Evolutionary conservation across 805 yeast genomes (phyloP).

Genomic region (Metschnikowia lochheadii): DNA sequence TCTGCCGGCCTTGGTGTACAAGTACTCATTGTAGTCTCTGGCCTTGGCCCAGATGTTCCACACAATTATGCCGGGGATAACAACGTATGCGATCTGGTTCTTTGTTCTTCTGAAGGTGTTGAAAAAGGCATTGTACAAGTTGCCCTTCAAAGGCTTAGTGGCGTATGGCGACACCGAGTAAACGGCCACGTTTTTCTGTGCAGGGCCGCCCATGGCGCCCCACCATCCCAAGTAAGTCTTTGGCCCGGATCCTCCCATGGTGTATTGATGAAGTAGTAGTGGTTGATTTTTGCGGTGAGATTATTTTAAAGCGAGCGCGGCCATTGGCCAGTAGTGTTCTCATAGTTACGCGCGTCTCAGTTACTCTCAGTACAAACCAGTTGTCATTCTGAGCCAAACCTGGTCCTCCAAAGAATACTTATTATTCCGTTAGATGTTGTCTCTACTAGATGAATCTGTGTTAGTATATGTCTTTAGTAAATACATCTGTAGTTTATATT

Average conservation of each 20-base stretch:
- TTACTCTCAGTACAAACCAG: not conserved
- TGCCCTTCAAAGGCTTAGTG: conserved; percentile 86
- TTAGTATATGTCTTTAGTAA: too few species aligned
- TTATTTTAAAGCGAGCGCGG: conserved; percentile 12
- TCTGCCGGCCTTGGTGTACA: conserved; percentile 97
- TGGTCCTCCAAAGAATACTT: too few species aligned
- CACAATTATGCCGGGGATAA: conserved; percentile 72
- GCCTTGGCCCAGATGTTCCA: conserved; percentile 87
- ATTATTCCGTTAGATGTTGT: too few species aligned
- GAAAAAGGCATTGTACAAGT: conserved; percentile 79
- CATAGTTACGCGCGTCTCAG: conserved; percentile 5
- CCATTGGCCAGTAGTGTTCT: conserved; percentile 13
- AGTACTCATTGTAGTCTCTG: conserved; percentile 85
- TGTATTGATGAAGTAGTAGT: conserved; percentile 1
- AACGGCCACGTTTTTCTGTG: conserved; percentile 79
- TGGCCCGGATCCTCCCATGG: conserved; percentile 69
- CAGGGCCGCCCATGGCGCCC: conserved; percentile 82
- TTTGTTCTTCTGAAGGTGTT: conserved; percentile 93
- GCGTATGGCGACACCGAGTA: conserved; percentile 94
- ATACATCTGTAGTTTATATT: too few species aligned
- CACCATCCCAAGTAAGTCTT: conserved; percentile 94
- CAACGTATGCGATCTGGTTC: conserved; percentile 74
- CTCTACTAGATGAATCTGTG: too few species aligned
- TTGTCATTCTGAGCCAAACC: too few species aligned
- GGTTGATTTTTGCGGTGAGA: not conserved